A percentile compares a stretch with the other conserved stretches of the same genome.
Conservation (phyloP, 805 yeast genomes). For the Candida ortonii region DNA sequence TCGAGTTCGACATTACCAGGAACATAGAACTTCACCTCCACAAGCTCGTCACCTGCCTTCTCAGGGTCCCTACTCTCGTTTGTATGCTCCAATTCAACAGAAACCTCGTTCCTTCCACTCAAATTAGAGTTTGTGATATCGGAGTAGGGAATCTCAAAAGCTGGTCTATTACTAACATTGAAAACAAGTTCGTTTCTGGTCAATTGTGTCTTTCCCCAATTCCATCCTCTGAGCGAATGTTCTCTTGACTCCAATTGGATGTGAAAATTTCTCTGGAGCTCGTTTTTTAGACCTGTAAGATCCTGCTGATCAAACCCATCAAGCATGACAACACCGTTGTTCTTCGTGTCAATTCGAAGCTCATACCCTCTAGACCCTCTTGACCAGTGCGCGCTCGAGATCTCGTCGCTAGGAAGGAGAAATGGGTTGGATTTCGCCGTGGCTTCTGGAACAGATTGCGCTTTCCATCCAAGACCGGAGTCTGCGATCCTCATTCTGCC, state of each 20-base stretch:
- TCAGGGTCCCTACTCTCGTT: conserved; percentile 43
- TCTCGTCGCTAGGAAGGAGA: conserved; percentile 80
- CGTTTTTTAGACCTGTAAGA: conserved; percentile 75
- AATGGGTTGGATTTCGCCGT: conserved; percentile 68
- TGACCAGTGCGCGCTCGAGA: conserved; percentile 82
- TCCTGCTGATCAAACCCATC: conserved; percentile 93
- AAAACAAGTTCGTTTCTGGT: conserved; percentile 90
- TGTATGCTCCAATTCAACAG: conserved; percentile 71
- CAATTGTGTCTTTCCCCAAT: conserved; percentile 94
- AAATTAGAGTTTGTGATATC: conserved; percentile 81
- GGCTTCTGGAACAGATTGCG: conserved; percentile 37
- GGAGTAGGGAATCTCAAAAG: conserved; percentile 84
- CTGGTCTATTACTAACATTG: conserved; percentile 81
- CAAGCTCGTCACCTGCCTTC: conserved; percentile 91
- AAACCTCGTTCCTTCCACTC: conserved; percentile 90
- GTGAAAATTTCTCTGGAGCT: conserved; percentile 72
- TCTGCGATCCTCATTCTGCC: conserved; percentile 95
- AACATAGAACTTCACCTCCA: conserved; percentile 87
- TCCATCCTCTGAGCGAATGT: conserved; percentile 97
- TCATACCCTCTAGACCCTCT: conserved; percentile 92
- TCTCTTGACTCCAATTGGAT: conserved; percentile 77
- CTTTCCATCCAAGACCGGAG: conserved; percentile 97
- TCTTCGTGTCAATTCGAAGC: conserved; percentile 82
- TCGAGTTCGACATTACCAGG: conserved; percentile 72
- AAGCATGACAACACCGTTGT: conserved; percentile 76